A percentile compares a stretch with the other conserved stretches of the same genome.
These are phyloP conservation scores for Taxillus chinensis DNA, from an alignment of 164 flowering plant genomes.

Conservation along the genomic window DNA sequence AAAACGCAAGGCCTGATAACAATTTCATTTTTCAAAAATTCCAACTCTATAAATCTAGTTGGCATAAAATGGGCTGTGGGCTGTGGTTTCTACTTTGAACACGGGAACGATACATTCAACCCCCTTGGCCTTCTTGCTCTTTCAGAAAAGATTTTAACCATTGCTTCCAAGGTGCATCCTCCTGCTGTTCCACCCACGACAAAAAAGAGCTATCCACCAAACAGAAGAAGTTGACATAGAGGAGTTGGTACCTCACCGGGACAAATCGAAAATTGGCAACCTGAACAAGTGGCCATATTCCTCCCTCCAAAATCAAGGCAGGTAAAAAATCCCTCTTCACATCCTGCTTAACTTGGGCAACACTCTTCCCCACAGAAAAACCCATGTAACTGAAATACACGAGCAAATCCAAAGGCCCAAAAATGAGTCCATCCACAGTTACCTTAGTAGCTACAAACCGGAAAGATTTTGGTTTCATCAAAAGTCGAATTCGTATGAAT, in stretches of 20 bases:
- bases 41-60: too few species aligned
- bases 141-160: constrained; percentile 29
- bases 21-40: too few species aligned
- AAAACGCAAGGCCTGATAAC: too few species aligned
- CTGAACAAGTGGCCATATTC: constrained; percentile 76
- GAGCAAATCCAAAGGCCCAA: constrained; percentile 74
- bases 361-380: constrained; percentile 55
- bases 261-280: constrained; percentile 69
- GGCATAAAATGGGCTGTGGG: too few species aligned
- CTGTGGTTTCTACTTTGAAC: too few species aligned
- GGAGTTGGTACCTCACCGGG: constrained; percentile 82
- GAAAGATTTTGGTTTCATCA: constrained; percentile 45
- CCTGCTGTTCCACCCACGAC: constrained; percentile 74
- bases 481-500: constrained; percentile 36
- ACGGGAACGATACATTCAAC: not conserved
- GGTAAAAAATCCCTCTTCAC: constrained; percentile 85
- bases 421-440: constrained; percentile 59
- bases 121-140: constrained; percentile 20
- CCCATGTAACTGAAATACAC: constrained; percentile 88
- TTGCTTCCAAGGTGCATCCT: constrained; percentile 60
- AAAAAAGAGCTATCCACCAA: constrained; percentile 76
- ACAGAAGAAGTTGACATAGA: constrained; percentile 80
- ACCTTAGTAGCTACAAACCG: constrained; percentile 77
- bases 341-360: constrained; percentile 68
- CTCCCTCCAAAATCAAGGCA: constrained; percentile 66